Evolutionary conservation across 2,329 filamentous ascomycete genomes (phyloP).

Genomic region (Aspergillus sp.): DNA sequence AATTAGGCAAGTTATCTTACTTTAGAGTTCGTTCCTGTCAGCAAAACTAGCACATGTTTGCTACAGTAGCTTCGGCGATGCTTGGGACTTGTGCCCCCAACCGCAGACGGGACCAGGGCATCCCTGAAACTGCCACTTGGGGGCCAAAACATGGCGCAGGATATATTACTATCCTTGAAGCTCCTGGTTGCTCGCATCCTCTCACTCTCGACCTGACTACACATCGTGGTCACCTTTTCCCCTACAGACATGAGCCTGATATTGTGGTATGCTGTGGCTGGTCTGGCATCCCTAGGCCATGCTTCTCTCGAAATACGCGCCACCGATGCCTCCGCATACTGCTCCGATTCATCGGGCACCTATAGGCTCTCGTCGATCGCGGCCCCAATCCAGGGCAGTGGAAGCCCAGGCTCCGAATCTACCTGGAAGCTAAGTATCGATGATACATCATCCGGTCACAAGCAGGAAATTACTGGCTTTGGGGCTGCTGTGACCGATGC

Average conservation of each 20-base stretch:
- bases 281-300: conserved; percentile 17
- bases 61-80: neutral
- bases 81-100: neutral
- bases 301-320: conserved; percentile 21
- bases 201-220: neutral
- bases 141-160: neutral
- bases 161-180: neutral
- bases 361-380: conserved; percentile 27
- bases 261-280: neutral
- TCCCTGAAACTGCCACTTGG: neutral
- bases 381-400: conserved; percentile 22
- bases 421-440: conserved; percentile 31
- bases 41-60: neutral
- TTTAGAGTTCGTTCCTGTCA: neutral
- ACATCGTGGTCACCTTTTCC: neutral
- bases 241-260: neutral
- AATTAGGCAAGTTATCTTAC: neutral
- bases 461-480: conserved; percentile 37
- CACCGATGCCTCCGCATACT: conserved; percentile 25
- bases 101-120: neutral
- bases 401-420: conserved; percentile 23
- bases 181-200: too few species aligned
- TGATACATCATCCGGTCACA: conserved; percentile 28
- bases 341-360: conserved; percentile 29
- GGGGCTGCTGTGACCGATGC: conserved; percentile 44